Base-by-base conservation (phyloP, 305 asterid genomes). In the Lippia alba region DNA sequence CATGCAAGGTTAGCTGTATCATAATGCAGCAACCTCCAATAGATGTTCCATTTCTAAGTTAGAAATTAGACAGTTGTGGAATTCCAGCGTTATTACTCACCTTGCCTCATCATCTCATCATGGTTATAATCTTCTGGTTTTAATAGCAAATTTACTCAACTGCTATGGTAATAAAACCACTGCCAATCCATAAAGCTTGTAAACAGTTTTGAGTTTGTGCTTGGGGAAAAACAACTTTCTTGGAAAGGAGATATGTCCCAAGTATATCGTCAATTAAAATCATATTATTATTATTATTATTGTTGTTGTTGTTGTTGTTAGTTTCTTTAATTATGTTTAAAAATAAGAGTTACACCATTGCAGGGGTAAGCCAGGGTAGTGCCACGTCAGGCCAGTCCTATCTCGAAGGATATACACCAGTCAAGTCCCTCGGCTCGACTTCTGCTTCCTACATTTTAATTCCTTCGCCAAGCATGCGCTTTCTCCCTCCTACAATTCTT, bases 381-480 rank as follows among this genome's bases (percentile, higher is more conserved):
- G 81, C 81, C 36, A 69, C 84, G 14, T 40, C 87, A 44, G 81
- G 84, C 48, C 93, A 79, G 62, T 86, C 96, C 79, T 95, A 95
- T 80, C 92, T 92, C 1, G 98, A 92, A 77, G 99, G 98, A 65
- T 95, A 92, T 70, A 84, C 96, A 32, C 99, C 98, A 0, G 96
- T 95, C 34, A 92, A 86, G 68, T 92, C 98, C 66, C 97, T 95
- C 6, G 98, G 98, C 41, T 79, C 96, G 51, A 74, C 97, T 15
- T 84, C 97, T 48, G 80, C 98, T 12, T 86, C 97, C 82, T 95
- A 95, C 75, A 78, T 95, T 20, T 54, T 92, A 33, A 87, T 90
- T 66, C 99, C 99, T 40, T 92, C 98, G 18, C 98, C 96, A 14
- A 89, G 90, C 85, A 81, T 89, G 87, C 96, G 96, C 30, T 95